phyloP scores from a whole-genome alignment of 805 yeast species.

The Metschnikowia matae region DNA sequence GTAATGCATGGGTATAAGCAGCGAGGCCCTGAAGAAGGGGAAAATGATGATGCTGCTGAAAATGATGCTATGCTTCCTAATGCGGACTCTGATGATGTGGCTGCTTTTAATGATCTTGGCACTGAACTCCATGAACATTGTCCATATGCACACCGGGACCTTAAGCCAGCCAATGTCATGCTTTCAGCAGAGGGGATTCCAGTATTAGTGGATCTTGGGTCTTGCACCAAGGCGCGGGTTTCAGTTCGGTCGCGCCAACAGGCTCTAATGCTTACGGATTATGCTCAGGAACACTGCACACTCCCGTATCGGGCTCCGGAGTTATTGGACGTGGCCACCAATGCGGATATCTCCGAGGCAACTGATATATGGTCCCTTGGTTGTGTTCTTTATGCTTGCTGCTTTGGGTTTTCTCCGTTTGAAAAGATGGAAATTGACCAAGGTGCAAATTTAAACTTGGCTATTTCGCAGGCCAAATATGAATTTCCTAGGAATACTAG shows the following conservation, averaged over 20 bases:
- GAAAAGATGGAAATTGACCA: constrained; percentile 74
- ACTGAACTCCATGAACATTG: constrained; percentile 54
- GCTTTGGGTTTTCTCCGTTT: constrained; percentile 82
- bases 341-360: constrained; percentile 61
- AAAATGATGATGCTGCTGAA: constrained; percentile 13
- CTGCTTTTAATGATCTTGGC: constrained; percentile 12
- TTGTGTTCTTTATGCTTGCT: constrained; percentile 69
- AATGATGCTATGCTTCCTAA: constrained; percentile 19
- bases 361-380: constrained; percentile 93
- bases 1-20: constrained; percentile 65
- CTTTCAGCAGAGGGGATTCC: constrained; percentile 69
- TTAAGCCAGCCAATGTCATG: constrained; percentile 89
- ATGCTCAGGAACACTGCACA: constrained; percentile 81
- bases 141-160: constrained; percentile 81
- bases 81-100: constrained; percentile 26
- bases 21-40: constrained; percentile 13
- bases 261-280: constrained; percentile 73
- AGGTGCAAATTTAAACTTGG: constrained; percentile 78
- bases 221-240: constrained; percentile 62
- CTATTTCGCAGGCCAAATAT: constrained; percentile 66
- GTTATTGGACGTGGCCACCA: constrained; percentile 68
- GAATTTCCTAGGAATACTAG: constrained; percentile 48
- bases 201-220: constrained; percentile 80
- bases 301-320: constrained; percentile 90
- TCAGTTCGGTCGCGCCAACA: constrained; percentile 56